These are phyloP conservation scores for Coniochaeta ligniaria DNA, from an alignment of 2,329 filamentous ascomycete species.

Conservation along the genomic window DNA sequence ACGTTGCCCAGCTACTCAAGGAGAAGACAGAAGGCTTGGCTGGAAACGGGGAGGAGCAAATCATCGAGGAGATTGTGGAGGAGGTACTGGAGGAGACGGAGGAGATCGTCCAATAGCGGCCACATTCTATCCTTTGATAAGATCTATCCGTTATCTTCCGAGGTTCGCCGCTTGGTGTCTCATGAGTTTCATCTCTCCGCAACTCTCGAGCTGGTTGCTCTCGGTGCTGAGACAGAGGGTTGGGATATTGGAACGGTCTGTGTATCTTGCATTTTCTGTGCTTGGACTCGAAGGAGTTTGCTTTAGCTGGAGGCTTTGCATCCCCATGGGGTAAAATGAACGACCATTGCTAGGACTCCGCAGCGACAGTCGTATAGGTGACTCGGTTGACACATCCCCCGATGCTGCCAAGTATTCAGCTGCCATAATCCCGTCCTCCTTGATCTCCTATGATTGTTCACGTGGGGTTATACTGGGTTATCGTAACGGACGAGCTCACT, in stretches of 20 bases:
- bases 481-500: too few species aligned
- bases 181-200: not conserved
- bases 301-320: not conserved
- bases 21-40: slow-evolving; percentile 45
- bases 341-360: not conserved
- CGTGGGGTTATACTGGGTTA: too few species aligned
- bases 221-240: not conserved
- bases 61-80: slow-evolving; percentile 84
- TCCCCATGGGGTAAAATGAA: not conserved
- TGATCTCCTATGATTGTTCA: too few species aligned
- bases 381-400: too few species aligned
- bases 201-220: not conserved
- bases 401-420: too few species aligned
- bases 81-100: slow-evolving; percentile 82
- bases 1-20: slow-evolving; percentile 54
- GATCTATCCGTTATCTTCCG: too few species aligned
- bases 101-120: slow-evolving; percentile 47
- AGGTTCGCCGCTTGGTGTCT: not conserved
- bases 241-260: not conserved
- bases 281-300: not conserved
- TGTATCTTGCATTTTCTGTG: not conserved
- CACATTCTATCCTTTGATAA: too few species aligned
- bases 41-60: slow-evolving; percentile 59
- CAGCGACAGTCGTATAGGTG: not conserved
- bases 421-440: too few species aligned